phyloP scores from a whole-genome alignment of 2,329 filamentous ascomycete species.

The Fusarium liriodendri region DNA sequence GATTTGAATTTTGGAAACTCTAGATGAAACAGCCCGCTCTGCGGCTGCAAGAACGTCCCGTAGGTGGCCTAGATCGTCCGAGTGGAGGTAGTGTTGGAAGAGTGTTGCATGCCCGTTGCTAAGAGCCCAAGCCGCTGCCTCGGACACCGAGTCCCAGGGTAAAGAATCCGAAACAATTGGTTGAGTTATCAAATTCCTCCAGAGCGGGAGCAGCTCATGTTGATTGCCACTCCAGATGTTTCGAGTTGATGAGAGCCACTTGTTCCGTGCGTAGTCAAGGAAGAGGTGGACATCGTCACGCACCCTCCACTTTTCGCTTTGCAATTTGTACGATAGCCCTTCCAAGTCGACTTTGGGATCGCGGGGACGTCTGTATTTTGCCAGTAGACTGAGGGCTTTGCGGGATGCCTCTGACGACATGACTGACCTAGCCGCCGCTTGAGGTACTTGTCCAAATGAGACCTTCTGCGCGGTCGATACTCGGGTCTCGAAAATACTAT shows the following conservation, averaged over 20 bases:
- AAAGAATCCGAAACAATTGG: not conserved
- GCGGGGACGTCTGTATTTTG: not conserved
- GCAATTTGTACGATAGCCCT: not conserved
- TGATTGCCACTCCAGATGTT: not conserved
- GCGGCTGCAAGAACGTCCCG: not conserved
- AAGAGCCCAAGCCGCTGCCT: not conserved
- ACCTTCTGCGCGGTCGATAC: not conserved
- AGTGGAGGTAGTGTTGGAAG: not conserved
- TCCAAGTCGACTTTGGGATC: not conserved
- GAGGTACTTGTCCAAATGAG: not conserved
- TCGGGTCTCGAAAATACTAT: not conserved
- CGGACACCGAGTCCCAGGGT: not conserved
- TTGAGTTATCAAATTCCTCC: not conserved
- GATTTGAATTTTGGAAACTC: not conserved
- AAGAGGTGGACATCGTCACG: not conserved
- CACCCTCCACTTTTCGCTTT: not conserved
- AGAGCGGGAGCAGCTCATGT: not conserved
- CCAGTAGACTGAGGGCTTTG: not conserved
- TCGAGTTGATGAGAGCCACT: not conserved
- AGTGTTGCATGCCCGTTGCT: not conserved
- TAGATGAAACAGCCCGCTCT: rapidly evolving
- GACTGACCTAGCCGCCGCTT: not conserved
- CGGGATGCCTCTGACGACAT: not conserved
- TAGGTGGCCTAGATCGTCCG: not conserved
- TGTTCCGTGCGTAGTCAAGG: not conserved